Conservation (phyloP, 352 stramenopile genomes). For the Saprolegnia parasitica region DNA sequence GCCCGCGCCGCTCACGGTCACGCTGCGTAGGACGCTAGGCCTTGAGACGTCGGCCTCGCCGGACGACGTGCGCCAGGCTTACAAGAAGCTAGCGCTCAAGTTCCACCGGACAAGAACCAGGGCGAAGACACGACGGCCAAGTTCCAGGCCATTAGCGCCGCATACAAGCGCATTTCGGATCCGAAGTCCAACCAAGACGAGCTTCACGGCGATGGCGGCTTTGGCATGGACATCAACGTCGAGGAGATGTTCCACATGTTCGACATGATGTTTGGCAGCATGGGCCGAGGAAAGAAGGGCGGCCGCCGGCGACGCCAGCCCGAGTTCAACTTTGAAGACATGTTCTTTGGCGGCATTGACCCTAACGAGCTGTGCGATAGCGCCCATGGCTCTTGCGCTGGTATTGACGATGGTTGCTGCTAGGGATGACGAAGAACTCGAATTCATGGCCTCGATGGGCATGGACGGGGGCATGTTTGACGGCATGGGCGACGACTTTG, state of each 20-base stretch:
- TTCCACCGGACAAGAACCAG: constrained; percentile 24
- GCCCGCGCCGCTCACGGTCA: not conserved
- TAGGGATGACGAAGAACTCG: not conserved
- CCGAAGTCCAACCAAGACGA: constrained; percentile 12
- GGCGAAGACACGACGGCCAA: constrained; percentile 9
- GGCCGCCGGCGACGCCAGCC: not conserved
- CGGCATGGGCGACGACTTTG: not conserved
- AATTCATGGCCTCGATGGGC: not conserved
- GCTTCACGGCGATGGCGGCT: not conserved
- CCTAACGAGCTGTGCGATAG: not conserved
- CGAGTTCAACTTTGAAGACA: not conserved
- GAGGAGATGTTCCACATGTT: constrained; percentile 11
- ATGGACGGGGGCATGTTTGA: not conserved
- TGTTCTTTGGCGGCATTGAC: not conserved
- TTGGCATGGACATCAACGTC: constrained; percentile 1
- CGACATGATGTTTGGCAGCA: constrained; percentile 14
- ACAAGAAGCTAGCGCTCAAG: constrained; percentile 21
- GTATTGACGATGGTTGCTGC: not conserved
- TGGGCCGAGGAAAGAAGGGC: not conserved
- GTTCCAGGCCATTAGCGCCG: constrained; percentile 22
- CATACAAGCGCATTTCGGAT: constrained; percentile 21
- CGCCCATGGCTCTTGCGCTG: not conserved
- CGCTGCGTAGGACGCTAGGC: constrained; percentile 13
- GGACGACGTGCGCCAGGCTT: constrained; percentile 10
- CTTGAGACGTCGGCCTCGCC: not conserved